Conservation (phyloP, 176 grass and related monocot genomes). For the Musa schizocarpa region DNA sequence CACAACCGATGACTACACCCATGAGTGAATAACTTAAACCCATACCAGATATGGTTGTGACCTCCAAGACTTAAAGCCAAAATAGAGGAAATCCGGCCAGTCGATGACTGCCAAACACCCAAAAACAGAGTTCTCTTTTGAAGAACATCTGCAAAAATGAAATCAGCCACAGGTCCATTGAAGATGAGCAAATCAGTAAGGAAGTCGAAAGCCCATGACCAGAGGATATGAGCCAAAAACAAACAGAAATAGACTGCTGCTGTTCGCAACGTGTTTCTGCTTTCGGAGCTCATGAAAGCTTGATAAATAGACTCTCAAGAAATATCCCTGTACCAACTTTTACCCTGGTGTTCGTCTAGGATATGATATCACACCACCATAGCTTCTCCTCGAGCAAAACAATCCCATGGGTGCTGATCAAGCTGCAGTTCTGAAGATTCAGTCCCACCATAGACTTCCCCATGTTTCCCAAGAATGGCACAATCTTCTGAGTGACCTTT, state of each 20-base stretch:
- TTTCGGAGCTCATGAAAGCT: conserved; percentile 22
- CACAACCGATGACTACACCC: neutral
- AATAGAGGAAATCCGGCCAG: conserved; percentile 37
- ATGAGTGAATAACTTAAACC: too few relatives aligned
- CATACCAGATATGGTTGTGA: conserved; percentile 23
- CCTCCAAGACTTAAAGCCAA: conserved; percentile 34
- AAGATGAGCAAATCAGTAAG: conserved; percentile 39
- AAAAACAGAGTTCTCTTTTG: conserved; percentile 40
- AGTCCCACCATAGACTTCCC: conserved; percentile 54
- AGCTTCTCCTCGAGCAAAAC: conserved; percentile 69
- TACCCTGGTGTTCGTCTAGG: conserved; percentile 28
- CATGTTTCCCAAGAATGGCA: conserved; percentile 66
- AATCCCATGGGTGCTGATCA: conserved; percentile 58
- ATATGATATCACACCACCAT: conserved; percentile 78
- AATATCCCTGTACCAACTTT: conserved; percentile 22
- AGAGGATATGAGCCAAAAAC: conserved; percentile 34
- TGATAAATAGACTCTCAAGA: neutral
- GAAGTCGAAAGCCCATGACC: conserved; percentile 42
- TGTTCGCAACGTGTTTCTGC: conserved; percentile 35
- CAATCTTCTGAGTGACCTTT: conserved; percentile 65
- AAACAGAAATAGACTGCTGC: conserved; percentile 31
- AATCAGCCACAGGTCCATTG: conserved; percentile 37
- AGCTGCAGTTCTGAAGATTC: conserved; percentile 80
- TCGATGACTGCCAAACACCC: conserved; percentile 44
- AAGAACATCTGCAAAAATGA: conserved; percentile 53